These are phyloP conservation scores for Kitagawia praeruptora DNA, from an alignment of 129 eudicot genomes.

Conservation along the genomic window DNA sequence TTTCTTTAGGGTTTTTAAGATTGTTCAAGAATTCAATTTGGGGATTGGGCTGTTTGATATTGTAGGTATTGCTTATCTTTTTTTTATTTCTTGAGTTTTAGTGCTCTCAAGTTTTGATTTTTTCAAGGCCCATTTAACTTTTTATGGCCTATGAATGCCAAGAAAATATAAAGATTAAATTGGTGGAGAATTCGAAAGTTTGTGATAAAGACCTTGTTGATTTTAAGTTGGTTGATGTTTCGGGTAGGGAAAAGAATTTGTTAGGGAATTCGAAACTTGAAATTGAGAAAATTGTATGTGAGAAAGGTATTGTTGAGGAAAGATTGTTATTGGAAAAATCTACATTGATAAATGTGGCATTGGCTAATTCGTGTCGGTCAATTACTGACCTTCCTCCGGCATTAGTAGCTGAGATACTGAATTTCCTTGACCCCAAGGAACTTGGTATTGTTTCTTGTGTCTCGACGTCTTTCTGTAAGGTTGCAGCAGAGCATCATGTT, in stretches of 20 bases:
- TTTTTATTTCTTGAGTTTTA: background rate
- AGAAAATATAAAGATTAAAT: constrained; percentile 34
- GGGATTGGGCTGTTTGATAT: constrained; percentile 14
- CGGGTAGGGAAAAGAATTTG: constrained; percentile 10
- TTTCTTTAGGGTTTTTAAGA: background rate
- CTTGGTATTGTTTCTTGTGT: constrained; percentile 91
- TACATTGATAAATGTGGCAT: constrained; percentile 19
- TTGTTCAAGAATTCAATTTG: background rate
- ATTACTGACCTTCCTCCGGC: constrained; percentile 81
- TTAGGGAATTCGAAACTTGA: constrained; percentile 20
- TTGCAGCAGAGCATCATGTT: constrained; percentile 73
- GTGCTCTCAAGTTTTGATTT: background rate
- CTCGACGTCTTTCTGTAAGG: constrained; percentile 40
- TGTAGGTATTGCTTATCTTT: background rate
- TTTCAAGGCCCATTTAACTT: constrained; percentile 4
- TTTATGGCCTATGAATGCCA: constrained; percentile 96
- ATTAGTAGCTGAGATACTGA: constrained; percentile 79
- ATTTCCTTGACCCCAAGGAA: constrained; percentile 80
- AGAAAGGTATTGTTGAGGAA: background rate
- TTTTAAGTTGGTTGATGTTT: constrained; percentile 9
- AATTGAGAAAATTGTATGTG: background rate
- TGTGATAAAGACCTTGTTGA: constrained; percentile 14
- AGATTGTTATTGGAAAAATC: background rate
- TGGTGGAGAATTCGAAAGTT: constrained; percentile 12
- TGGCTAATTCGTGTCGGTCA: constrained; percentile 26